Evolutionary conservation across 2,329 filamentous ascomycete species (phyloP), one percentile per base, ranked within the genome.

Genomic region (Beauveria sp.): DNA sequence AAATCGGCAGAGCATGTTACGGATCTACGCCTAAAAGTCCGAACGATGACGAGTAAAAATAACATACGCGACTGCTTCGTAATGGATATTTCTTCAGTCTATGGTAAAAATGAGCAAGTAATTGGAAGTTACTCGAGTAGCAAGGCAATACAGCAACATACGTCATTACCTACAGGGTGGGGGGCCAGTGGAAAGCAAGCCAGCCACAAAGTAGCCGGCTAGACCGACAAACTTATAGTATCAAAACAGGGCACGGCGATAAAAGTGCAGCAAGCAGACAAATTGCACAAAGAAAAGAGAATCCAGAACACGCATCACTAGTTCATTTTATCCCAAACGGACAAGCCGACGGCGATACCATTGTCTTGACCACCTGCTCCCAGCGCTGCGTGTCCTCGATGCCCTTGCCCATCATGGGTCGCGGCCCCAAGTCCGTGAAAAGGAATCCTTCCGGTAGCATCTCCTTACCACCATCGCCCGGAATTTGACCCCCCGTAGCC

Each of bases 371-470:
- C 62, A 77, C 73, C 64, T 84, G 78, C 22, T 80, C 76, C 43
- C 46, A 43, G 5, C 40, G 28, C 24, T 55, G 30, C 20, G 46
- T 44, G 5, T 50, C 59, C 20, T 61, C 46, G n/a, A 70, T 59
- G 0, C 85, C 85, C 64, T 78, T 78, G 1, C 78, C 79, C 64
- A 80, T 76, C 57, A 83, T 79, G 53, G 73, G 76, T 58, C 71
- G 75, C 0, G 89, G 89, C 0, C 89, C 89, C 20, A 90, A 70
- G 54, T 90, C 84, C 22, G 79, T 75, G 50, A 84, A 79, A 2
- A 76, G 65, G 66, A 84, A 87, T 0, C 82, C 83, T 24, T 80
- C 69, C 0, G 80, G 73, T 67, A 77, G 72, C 67, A 77, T 76
- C 41, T 67, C 66, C 10, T 60, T 60, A 5, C 71, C 71, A 1